Conservation (phyloP, 768 basidiomycete species). For the Pleurotus ostreatus region DNA sequence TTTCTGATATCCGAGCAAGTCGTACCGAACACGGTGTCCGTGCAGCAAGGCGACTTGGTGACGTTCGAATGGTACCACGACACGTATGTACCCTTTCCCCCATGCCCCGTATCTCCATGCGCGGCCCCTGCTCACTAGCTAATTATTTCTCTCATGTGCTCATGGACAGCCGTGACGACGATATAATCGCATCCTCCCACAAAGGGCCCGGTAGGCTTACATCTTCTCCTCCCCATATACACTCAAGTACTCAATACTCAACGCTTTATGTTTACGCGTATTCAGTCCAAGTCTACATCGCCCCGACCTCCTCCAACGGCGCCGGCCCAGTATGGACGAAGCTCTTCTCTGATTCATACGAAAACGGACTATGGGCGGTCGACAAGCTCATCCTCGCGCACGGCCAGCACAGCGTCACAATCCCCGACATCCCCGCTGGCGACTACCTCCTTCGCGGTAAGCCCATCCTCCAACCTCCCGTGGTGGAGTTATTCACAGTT, state of each 20-base stretch:
- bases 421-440: constrained; percentile 29
- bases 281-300: constrained; percentile 29
- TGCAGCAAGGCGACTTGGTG: constrained; percentile 26
- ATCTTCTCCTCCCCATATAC: neutral
- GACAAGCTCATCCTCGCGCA: constrained; percentile 25
- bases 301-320: constrained; percentile 24
- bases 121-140: neutral
- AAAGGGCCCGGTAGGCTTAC: constrained; percentile 26
- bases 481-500: neutral
- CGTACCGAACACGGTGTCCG: constrained; percentile 24
- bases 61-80: constrained; percentile 33
- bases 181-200: constrained; percentile 32
- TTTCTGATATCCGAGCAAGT: constrained; percentile 13
- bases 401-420: constrained; percentile 28
- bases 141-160: too few species aligned
- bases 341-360: constrained; percentile 24
- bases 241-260: neutral
- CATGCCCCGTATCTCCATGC: neutral
- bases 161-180: constrained; percentile 25
- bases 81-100: constrained; percentile 16
- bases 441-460: constrained; percentile 30
- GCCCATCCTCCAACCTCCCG: constrained; percentile 4
- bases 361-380: constrained; percentile 24
- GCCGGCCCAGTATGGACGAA: constrained; percentile 30
- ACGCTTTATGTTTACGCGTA: neutral